These are phyloP conservation scores for Cryptococcus neoformans DNA, from an alignment of 1,284 basidiomycete species.

Conservation along the genomic window DNA sequence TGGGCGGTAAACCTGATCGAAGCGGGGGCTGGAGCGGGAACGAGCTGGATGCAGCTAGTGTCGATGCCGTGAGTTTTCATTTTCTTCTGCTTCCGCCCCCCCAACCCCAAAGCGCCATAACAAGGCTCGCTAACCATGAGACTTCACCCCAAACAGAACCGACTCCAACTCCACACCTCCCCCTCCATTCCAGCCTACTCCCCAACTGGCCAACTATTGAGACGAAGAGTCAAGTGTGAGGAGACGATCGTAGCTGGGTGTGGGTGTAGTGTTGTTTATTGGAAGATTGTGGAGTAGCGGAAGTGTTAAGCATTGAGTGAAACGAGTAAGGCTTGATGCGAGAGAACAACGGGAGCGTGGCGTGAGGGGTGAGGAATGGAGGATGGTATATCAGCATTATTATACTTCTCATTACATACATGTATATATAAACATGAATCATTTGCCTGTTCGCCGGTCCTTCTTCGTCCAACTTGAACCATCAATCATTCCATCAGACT, in stretches of 20 bases:
- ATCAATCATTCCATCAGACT: no score
- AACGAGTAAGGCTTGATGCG: not conserved
- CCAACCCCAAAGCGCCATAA: not conserved
- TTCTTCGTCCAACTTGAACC: no score
- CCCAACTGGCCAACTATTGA: conserved; percentile 64
- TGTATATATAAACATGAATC: no score
- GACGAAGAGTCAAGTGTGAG: conserved; percentile 63
- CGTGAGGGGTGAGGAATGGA: not conserved
- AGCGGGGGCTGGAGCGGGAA: conserved; percentile 5
- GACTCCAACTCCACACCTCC: conserved; percentile 43
- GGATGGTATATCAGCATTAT: not conserved
- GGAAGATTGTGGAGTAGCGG: conserved; percentile 57
- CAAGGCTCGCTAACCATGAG: not conserved
- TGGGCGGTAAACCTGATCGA: conserved; percentile 51
- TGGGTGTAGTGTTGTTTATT: conserved; percentile 67
- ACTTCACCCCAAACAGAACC: conserved; percentile 12
- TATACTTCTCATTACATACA: no score
- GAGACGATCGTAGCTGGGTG: conserved; percentile 59
- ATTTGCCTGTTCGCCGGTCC: no score
- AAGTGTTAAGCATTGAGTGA: not conserved
- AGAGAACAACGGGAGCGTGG: not conserved
- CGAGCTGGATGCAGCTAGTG: not conserved
- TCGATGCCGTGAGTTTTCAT: not conserved
- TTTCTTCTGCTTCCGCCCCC: not conserved
- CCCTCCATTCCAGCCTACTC: conserved; percentile 57